phyloP scores from a whole-genome alignment of 1,139 yeast genomes.

The Wickerhamiella infanticola region DNA sequence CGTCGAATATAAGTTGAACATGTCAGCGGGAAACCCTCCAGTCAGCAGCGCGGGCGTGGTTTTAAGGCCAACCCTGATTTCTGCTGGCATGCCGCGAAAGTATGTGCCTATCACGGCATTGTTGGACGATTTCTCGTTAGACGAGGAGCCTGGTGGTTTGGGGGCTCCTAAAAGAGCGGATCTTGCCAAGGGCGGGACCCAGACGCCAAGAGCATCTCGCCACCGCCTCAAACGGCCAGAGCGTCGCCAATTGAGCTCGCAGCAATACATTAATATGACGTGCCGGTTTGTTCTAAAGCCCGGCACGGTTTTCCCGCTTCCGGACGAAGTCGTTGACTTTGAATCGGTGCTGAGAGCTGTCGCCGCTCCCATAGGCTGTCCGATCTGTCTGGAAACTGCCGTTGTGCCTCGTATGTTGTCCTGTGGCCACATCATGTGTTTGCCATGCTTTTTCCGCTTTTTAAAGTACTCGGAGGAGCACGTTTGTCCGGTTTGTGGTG shows the following conservation, averaged over 20 bases:
- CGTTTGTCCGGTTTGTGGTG: conserved; percentile 79
- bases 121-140: neutral
- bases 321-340: conserved; percentile 56
- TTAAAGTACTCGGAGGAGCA: conserved; percentile 38
- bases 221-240: neutral
- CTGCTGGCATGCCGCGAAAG: conserved; percentile 1
- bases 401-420: conserved; percentile 83
- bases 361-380: conserved; percentile 66
- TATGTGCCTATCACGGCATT: neutral
- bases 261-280: conserved; percentile 58
- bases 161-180: neutral
- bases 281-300: conserved; percentile 68
- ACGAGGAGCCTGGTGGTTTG: neutral
- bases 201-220: neutral
- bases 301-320: conserved; percentile 45
- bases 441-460: conserved; percentile 61
- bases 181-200: neutral
- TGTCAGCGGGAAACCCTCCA: neutral
- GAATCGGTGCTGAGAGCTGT: conserved; percentile 54
- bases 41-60: neutral
- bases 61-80: neutral
- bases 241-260: conserved; percentile 4
- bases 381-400: conserved; percentile 73
- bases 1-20: conserved; percentile 11
- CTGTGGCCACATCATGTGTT: conserved; percentile 88